Evolutionary conservation across 441 rosid genomes (phyloP).

Genomic region (Erysimum cheiri): DNA sequence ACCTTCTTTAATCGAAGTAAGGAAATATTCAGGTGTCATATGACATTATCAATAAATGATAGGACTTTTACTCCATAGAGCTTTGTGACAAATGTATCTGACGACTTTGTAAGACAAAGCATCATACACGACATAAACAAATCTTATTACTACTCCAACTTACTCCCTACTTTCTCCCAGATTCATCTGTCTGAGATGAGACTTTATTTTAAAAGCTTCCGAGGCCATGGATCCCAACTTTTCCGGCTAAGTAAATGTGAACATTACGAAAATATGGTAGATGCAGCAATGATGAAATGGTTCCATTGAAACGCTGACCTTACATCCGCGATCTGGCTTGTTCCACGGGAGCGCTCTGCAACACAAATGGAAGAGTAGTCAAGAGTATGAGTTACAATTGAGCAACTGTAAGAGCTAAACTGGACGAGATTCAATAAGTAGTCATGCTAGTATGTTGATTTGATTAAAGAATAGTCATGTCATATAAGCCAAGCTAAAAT

Average conservation of each 20-base stretch:
- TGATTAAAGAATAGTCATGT: not conserved
- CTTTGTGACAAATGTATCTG: conserved; percentile 30
- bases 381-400: not conserved
- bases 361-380: conserved; percentile 22
- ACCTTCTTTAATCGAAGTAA: no score
- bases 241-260: conserved; percentile 17
- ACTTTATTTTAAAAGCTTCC: conserved; percentile 36
- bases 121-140: conserved; percentile 24
- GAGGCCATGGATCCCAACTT: conserved; percentile 23
- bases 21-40: not conserved
- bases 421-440: not conserved
- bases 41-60: conserved; percentile 19
- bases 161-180: conserved; percentile 36
- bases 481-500: not conserved
- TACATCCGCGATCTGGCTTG: conserved; percentile 66
- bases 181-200: conserved; percentile 35
- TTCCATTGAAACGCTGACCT: conserved; percentile 28
- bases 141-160: conserved; percentile 28
- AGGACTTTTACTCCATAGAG: not conserved
- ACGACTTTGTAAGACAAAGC: conserved; percentile 20
- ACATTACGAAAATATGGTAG: conserved; percentile 17
- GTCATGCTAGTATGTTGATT: not conserved
- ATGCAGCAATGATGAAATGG: conserved; percentile 16
- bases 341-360: conserved; percentile 72
- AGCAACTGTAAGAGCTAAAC: conserved; percentile 1